Base-by-base conservation (phyloP, 176 grass and related monocot species). In the Urochloa ruziziensis region DNA sequence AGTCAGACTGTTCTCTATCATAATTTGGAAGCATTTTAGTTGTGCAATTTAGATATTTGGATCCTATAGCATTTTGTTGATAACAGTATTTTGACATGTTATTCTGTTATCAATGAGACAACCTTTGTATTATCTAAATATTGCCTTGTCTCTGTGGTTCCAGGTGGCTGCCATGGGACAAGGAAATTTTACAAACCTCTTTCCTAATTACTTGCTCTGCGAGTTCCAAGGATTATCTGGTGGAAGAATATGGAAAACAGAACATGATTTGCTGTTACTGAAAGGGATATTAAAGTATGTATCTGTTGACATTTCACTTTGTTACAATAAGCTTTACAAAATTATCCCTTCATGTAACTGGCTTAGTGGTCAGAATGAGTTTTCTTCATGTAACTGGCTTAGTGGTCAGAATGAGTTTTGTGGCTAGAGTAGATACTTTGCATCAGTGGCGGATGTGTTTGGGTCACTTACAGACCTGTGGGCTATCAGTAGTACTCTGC, bases 201-300 rank as follows among this genome's bases (percentile, higher is more conserved):
- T 95, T 86, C 81, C 90, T 25, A 86, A 86, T 87, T 89, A 92
- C 64, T 80, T 95, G 74, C 58, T 88, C 39, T 30, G 70, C 63
- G 90, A 92, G 39, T 92, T 95, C 82, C 88, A 86, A 69, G 77
- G 93, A 70, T 86, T 95, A 76, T 70, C 80, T 58, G 71, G 63
- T 90, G 93, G 90, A 84, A 92, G 80, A 80, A 52, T 86, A 74
- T 95, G 93, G 93, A 95, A 92, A 84, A 49, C 17, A 7, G 90
- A 95, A 37, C 93, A 95, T 83, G 93, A 95, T 92, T 69, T 90
- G 72, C 62, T 84, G 76, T 83, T 95, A 83, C 80, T 95, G 59
- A 95, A 88, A 86, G 90, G 85, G 75, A 57, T 90, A 77, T 33
- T 92, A 80, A 95, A 95, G 93, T 95, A 95, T 9, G 92, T 23